Evolutionary conservation across 73 alveolate species (phyloP).

Genomic region (Symbiodinium natans): DNA sequence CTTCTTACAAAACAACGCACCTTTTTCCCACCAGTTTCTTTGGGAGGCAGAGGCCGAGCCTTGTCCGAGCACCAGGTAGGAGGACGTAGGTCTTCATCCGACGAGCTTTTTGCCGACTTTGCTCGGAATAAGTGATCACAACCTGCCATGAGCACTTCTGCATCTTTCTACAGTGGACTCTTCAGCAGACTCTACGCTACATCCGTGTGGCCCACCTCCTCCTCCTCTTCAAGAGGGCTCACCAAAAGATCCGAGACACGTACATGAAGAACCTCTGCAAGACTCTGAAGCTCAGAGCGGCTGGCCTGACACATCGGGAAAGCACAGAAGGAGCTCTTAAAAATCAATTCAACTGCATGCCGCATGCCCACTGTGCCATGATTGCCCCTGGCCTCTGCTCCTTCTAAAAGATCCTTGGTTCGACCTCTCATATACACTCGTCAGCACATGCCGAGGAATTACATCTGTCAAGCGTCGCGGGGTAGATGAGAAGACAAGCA

Average conservation of each 20-base stretch:
- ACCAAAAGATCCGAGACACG: conserved; percentile 44
- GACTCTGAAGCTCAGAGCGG: not conserved
- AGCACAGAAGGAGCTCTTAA: too few species aligned
- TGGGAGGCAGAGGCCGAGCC: too few species aligned
- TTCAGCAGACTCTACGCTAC: not conserved
- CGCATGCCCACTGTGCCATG: too few species aligned
- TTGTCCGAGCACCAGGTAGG: conserved; percentile 48
- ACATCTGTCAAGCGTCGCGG: too few species aligned
- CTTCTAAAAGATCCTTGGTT: not conserved
- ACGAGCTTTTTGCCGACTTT: conserved; percentile 20
- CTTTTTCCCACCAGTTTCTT: too few species aligned
- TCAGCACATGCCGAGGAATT: too few species aligned
- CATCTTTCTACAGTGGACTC: too few species aligned
- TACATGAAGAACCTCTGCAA: conserved; percentile 34
- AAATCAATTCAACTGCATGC: too few species aligned
- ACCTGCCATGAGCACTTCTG: conserved; percentile 18
- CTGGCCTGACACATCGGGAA: not conserved
- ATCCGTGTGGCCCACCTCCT: not conserved
- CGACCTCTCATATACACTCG: not conserved
- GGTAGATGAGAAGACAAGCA: too few species aligned
- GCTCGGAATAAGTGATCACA: conserved; percentile 14
- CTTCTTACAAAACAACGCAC: too few species aligned
- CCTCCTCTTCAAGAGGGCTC: conserved; percentile 37
- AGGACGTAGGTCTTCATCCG: conserved; percentile 7
- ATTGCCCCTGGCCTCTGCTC: conserved; percentile 9